Percentiles rank a stretch among this genome's conserved stretches.
These are phyloP conservation scores for Coemansia sp. DNA, from an alignment of 192 early-diverging fungal species.

Conservation along the genomic window DNA sequence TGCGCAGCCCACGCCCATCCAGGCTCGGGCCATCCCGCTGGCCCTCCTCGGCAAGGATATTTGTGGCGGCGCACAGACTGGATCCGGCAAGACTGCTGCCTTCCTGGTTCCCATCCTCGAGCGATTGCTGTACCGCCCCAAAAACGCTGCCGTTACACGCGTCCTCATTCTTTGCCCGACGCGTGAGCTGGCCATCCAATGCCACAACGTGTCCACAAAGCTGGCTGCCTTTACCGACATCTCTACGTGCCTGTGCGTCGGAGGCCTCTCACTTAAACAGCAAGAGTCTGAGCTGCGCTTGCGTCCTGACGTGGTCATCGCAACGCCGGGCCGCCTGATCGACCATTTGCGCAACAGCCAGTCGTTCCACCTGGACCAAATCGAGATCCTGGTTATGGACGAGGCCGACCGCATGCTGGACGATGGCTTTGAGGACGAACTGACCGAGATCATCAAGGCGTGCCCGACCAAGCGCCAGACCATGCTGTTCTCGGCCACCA, in stretches of 20 bases:
- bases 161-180: conserved; percentile 94
- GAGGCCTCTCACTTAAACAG: conserved; percentile 79
- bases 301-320: conserved; percentile 92
- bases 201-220: conserved; percentile 85
- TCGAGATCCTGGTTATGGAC: conserved; percentile 98
- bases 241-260: conserved; percentile 80
- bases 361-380: conserved; percentile 78
- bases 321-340: conserved; percentile 96
- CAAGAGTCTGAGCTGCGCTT: conserved; percentile 86
- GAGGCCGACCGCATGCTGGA: conserved; percentile 99
- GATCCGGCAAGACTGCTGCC: conserved; percentile 97
- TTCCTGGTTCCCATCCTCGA: conserved; percentile 96
- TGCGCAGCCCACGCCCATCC: conserved; percentile 91
- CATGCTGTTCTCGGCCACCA: conserved; percentile 99
- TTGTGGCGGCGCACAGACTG: conserved; percentile 96
- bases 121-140: conserved; percentile 86
- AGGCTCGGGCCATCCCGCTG: conserved; percentile 87
- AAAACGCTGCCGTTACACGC: conserved; percentile 70
- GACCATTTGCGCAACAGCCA: conserved; percentile 94
- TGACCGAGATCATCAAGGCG: conserved; percentile 89
- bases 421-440: conserved; percentile 94
- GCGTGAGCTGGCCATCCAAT: conserved; percentile 96
- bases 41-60: conserved; percentile 95
- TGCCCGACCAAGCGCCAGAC: conserved; percentile 90
- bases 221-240: conserved; percentile 89